A percentile compares a stretch with the other conserved stretches of the same genome.
Evolutionary conservation across 225 moss, liverwort and hornwort genomes (phyloP).

Genomic region (Climacium dendroides): DNA sequence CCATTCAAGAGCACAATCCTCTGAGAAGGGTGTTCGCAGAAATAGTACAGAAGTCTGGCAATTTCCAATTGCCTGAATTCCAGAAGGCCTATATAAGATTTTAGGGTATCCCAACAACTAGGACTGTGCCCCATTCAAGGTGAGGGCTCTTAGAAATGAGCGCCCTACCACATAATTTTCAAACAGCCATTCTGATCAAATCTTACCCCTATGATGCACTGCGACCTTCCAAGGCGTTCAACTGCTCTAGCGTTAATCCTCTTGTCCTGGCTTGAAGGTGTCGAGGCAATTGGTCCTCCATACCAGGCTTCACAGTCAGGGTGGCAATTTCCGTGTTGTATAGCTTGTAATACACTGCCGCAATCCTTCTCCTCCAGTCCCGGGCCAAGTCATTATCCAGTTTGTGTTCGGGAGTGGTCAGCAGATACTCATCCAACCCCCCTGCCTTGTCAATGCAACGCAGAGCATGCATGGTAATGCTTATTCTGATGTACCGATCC

Average conservation of each 20-base stretch:
- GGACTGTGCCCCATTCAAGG: not conserved
- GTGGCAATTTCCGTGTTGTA: slow-evolving; percentile 44
- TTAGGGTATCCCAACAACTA: not conserved
- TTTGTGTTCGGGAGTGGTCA: slow-evolving; percentile 76
- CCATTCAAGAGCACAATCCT: not conserved
- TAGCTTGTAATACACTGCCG: slow-evolving; percentile 46
- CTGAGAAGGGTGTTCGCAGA: not conserved
- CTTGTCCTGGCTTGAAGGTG: slow-evolving; percentile 26
- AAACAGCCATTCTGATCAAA: not conserved
- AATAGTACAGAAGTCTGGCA: not conserved
- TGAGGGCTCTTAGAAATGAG: no score
- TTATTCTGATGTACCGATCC: slow-evolving; percentile 67
- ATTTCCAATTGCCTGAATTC: not conserved
- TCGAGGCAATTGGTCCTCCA: slow-evolving; percentile 32
- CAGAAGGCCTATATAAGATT: not conserved
- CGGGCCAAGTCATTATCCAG: slow-evolving; percentile 64
- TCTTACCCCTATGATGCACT: not conserved
- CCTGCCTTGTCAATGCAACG: slow-evolving; percentile 92
- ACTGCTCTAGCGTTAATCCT: slow-evolving; percentile 30
- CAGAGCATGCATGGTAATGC: slow-evolving; percentile 70
- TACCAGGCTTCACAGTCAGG: slow-evolving; percentile 38
- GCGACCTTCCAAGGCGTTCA: slow-evolving; percentile 18
- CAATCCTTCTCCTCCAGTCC: slow-evolving; percentile 64
- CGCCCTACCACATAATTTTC: not conserved
- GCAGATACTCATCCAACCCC: slow-evolving; percentile 83